phyloP scores from a whole-genome alignment of 2,329 filamentous ascomycete genomes.

The Rugonectria rugulosa region DNA sequence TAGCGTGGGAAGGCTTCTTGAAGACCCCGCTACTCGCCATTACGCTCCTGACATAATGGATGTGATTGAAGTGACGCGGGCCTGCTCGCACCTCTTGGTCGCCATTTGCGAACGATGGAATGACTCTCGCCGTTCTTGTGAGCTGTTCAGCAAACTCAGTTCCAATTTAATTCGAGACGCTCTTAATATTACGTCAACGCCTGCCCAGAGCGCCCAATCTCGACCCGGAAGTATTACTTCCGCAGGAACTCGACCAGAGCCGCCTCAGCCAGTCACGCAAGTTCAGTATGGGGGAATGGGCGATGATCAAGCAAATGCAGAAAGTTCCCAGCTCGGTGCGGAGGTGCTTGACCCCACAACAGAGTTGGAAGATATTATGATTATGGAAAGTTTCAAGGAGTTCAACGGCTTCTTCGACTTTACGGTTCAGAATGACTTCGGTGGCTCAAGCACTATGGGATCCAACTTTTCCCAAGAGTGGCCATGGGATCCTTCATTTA shows the following conservation, averaged over 20 bases:
- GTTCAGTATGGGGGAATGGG: neutral
- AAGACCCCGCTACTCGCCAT: neutral
- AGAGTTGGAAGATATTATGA: slow-evolving; percentile 1
- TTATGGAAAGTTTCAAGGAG: slow-evolving; percentile 13
- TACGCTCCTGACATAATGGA: neutral
- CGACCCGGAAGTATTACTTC: neutral
- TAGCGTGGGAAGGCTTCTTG: neutral
- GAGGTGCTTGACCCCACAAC: neutral
- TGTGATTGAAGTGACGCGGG: slow-evolving; percentile 9
- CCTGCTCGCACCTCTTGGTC: slow-evolving; percentile 11
- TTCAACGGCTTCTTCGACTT: slow-evolving; percentile 6
- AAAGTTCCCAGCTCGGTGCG: neutral
- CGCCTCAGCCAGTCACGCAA: neutral
- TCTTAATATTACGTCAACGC: neutral
- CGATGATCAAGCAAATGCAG: neutral
- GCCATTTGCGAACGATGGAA: slow-evolving; percentile 21
- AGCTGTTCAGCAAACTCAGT: slow-evolving; percentile 13
- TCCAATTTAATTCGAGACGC: slow-evolving; percentile 5
- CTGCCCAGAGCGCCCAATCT: neutral
- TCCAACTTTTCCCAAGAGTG: neutral
- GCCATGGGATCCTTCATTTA: slow-evolving; percentile 1
- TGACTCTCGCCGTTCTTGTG: slow-evolving; percentile 12
- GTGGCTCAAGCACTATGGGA: neutral
- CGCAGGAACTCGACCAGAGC: neutral
- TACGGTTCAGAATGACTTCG: neutral